Evolutionary conservation across 257 asterid species (phyloP), one percentile per base, ranked within the genome.

Genomic region (Cinchona pubescens): DNA sequence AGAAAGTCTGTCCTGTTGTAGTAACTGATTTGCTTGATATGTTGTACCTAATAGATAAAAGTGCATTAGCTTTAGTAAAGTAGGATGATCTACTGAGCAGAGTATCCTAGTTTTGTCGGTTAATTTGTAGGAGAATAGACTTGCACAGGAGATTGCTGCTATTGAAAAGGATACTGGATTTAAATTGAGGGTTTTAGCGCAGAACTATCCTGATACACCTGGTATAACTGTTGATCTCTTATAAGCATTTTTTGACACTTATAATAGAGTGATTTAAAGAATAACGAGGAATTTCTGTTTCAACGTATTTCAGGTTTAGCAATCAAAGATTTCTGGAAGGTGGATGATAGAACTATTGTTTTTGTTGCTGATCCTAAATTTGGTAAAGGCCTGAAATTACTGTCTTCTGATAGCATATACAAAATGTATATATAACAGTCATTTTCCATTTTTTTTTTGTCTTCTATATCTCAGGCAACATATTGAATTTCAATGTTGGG

Each of bases 361-460:
- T 94, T 92, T 62, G 97, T 94, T 58, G 98, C 98, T 72, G 98
- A 94, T 85, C 97, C 98, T 67, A 92, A 97, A 3, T 94, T 94
- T 45, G 97, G 98, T 92, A 86, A 59, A 72, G 1, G 23, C 51
- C 83, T 58, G 25, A 72, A 68, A 58, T n/a, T 9, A 49, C 53
- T 34, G 21, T 30, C 73, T 61, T 46, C 15, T 72, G 42, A 59
- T 51, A 25, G 42, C 61, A 15, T 32, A 4, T 67, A n/a, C n/a
- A n/a, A n/a, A n/a, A n/a, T n/a, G n/a, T n/a, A 27, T 63, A 1
- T 58, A 32, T 67, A n/a, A 9, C 34, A 71, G 7, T 29, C 37
- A 34, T 66, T 73, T 53, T 71, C 55, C n/a, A 27, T 65, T 62
- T 73, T 65, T 62, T 73, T 49, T 25, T 21, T 75, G 60, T 30